Conservation (phyloP, 2,329 filamentous ascomycete genomes). For the Cercospora nicotianae region DNA sequence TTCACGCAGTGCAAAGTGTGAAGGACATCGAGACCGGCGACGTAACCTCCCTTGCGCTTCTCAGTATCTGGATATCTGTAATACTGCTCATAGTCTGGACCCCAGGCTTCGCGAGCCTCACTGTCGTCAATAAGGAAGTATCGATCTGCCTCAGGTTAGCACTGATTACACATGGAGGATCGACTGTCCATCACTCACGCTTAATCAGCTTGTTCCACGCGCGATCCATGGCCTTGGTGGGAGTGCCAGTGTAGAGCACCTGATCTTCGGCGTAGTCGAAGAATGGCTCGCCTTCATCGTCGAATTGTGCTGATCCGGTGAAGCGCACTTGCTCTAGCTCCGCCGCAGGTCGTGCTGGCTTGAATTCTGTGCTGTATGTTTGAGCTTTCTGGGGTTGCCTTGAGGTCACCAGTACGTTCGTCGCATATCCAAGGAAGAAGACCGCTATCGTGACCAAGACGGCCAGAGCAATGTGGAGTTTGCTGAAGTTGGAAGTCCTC, state of each 20-base stretch:
- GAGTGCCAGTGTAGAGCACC: slow-evolving; percentile 8
- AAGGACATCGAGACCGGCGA: slow-evolving; percentile 25
- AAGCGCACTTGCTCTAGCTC: slow-evolving; percentile 9
- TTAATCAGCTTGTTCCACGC: slow-evolving; percentile 13
- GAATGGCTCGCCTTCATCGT: slow-evolving; percentile 13
- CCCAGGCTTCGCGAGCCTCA: slow-evolving; percentile 25
- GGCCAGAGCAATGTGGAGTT: background rate
- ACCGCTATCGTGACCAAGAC: background rate
- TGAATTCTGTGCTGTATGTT: slow-evolving; percentile 4
- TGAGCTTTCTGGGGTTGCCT: background rate
- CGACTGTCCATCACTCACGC: background rate
- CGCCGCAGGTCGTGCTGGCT: background rate
- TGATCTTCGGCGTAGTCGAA: background rate
- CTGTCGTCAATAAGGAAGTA: slow-evolving; percentile 26
- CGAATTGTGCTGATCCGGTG: slow-evolving; percentile 8
- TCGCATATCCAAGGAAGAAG: background rate
- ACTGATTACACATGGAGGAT: background rate
- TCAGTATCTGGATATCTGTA: background rate
- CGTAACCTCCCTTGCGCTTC: slow-evolving; percentile 20
- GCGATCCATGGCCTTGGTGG: slow-evolving; percentile 4
- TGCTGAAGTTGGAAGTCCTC: background rate
- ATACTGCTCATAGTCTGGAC: slow-evolving; percentile 10
- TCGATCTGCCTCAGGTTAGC: slow-evolving; percentile 12
- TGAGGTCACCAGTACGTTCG: background rate
- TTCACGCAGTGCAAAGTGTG: slow-evolving; percentile 26